These are phyloP conservation scores for Colletotrichum zoysiae DNA, from an alignment of 2,329 filamentous ascomycete genomes.

Conservation along the genomic window DNA sequence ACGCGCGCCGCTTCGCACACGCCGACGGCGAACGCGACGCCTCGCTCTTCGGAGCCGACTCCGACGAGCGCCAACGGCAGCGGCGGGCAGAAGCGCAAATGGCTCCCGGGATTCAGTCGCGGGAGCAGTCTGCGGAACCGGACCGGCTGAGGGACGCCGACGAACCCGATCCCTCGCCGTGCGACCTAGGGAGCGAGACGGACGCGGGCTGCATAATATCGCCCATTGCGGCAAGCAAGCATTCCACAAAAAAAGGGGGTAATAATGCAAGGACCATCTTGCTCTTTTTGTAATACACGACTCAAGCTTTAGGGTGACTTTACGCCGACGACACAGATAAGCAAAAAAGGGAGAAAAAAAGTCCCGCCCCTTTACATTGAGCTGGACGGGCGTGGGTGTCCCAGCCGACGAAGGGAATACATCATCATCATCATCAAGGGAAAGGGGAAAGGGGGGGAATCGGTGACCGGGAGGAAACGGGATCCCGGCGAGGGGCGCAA, in stretches of 20 bases:
- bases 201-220: no score
- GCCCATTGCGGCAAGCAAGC: background rate
- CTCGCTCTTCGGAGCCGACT: slow-evolving; percentile 15
- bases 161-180: background rate
- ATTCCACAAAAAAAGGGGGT: background rate
- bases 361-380: no score
- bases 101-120: slow-evolving; percentile 50
- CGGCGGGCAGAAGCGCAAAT: slow-evolving; percentile 46
- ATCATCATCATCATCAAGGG: no score
- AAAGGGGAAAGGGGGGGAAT: no score
- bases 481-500: background rate
- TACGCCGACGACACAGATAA: no score
- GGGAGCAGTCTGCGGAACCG: slow-evolving; percentile 49
- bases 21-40: slow-evolving; percentile 22
- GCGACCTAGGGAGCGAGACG: no score
- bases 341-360: no score
- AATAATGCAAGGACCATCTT: no score
- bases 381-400: no score
- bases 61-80: slow-evolving; percentile 30
- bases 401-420: no score
- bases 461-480: background rate
- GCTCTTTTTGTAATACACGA: background rate
- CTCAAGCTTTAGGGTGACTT: no score
- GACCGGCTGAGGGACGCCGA: slow-evolving; percentile 37
- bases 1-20: slow-evolving; percentile 1